phyloP scores from a whole-genome alignment of 495 filamentous ascomycete species.

The Evernia prunastri region DNA sequence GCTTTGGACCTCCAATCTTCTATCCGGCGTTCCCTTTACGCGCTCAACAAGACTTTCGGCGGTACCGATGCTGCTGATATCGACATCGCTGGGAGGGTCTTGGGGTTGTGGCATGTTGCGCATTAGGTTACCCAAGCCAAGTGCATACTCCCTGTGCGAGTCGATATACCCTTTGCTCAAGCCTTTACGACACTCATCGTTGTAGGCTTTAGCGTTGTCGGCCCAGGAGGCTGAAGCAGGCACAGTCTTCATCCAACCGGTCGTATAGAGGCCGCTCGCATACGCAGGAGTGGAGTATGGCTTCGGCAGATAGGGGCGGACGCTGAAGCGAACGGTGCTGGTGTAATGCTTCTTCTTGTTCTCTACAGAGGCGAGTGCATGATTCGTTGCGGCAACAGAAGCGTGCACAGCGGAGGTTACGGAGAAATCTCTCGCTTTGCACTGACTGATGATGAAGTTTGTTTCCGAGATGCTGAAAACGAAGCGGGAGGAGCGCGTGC shows the following conservation, averaged over 20 bases:
- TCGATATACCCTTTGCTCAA: conserved; percentile 25
- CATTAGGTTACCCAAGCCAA: conserved; percentile 19
- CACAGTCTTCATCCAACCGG: conserved; percentile 27
- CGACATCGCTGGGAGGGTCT: conserved; percentile 31
- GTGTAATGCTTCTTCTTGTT: conserved; percentile 29
- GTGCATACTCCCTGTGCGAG: conserved; percentile 31
- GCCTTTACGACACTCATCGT: conserved; percentile 28
- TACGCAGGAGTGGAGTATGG: conserved; percentile 27
- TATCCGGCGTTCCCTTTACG: conserved; percentile 23
- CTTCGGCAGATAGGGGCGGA: conserved; percentile 29
- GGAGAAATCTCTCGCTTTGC: conserved; percentile 20
- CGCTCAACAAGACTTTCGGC: conserved; percentile 27
- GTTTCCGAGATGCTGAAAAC: conserved; percentile 22
- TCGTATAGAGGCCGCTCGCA: conserved; percentile 30
- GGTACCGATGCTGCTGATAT: conserved; percentile 31
- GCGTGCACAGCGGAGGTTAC: conserved; percentile 31
- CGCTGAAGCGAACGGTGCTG: conserved; percentile 32
- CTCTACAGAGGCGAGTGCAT: conserved; percentile 23
- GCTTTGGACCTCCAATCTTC: conserved; percentile 33
- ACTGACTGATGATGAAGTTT: conserved; percentile 16
- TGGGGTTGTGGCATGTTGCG: conserved; percentile 19
- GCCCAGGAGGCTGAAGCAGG: conserved; percentile 25
- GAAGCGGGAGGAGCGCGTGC: conserved; percentile 21
- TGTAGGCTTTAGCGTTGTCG: conserved; percentile 30
- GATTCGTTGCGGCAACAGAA: conserved; percentile 28